Conservation (phyloP, 179 eudicot species). For the Drosera spatulata region DNA sequence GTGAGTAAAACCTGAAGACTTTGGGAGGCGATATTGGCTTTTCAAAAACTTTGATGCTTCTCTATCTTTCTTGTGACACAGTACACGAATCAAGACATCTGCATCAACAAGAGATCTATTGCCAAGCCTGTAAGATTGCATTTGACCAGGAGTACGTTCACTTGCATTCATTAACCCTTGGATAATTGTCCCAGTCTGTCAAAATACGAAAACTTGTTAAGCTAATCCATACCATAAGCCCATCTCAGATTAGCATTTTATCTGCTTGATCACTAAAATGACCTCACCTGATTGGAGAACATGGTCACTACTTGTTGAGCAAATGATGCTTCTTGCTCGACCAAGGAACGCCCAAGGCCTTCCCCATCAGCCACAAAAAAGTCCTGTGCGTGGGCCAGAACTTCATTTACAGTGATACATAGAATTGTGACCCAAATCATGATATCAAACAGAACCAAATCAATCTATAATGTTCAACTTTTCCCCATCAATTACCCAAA, state of each 20-base stretch:
- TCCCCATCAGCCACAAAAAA: constrained; percentile 92
- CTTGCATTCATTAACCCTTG: constrained; percentile 82
- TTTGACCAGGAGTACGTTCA: constrained; percentile 41
- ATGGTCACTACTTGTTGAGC: constrained; percentile 58
- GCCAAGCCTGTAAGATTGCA: constrained; percentile 19
- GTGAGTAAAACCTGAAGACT: constrained; percentile 61
- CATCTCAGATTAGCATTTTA: not conserved
- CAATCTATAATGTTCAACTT: too few relatives aligned
- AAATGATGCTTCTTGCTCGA: constrained; percentile 72
- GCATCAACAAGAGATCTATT: constrained; percentile 50
- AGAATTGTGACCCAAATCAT: too few relatives aligned
- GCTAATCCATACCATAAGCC: not conserved
- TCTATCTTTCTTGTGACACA: constrained; percentile 83
- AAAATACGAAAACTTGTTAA: not conserved
- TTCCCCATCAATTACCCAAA: too few relatives aligned
- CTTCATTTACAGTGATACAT: too few relatives aligned
- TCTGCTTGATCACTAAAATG: constrained; percentile 1
- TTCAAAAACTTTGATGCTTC: constrained; percentile 76
- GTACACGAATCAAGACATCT: constrained; percentile 60
- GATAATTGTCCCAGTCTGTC: constrained; percentile 67
- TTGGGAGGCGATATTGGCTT: constrained; percentile 61
- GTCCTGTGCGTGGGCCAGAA: constrained; percentile 36
- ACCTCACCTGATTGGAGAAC: constrained; percentile 58
- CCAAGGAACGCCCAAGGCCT: constrained; percentile 88
- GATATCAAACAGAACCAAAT: too few relatives aligned